These are phyloP conservation scores for Viridothelium virens DNA, from an alignment of 495 filamentous ascomycete species.

Conservation along the genomic window DNA sequence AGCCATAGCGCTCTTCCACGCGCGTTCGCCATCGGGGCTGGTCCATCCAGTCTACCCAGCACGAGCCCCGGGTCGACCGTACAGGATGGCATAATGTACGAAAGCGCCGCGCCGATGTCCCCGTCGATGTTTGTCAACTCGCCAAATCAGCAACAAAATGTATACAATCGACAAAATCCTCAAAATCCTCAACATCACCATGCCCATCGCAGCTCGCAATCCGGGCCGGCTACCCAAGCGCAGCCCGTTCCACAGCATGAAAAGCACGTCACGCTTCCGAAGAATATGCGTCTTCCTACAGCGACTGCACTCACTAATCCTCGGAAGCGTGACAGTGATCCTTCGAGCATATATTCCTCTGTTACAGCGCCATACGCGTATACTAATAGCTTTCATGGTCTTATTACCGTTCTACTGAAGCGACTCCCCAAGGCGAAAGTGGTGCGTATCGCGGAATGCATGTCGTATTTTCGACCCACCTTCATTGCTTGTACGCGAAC, in stretches of 20 bases:
- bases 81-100: constrained; percentile 24
- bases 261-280: constrained; percentile 16
- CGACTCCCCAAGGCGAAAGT: constrained; percentile 65
- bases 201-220: constrained; percentile 12
- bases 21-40: constrained; percentile 66
- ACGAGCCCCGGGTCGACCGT: constrained; percentile 40
- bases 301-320: constrained; percentile 41
- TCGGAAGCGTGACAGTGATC: constrained; percentile 57
- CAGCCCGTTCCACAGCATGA: constrained; percentile 31
- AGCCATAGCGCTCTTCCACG: constrained; percentile 44
- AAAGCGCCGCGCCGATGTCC: constrained; percentile 28
- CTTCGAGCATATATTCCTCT: constrained; percentile 76
- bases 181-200: constrained; percentile 26
- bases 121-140: constrained; percentile 27
- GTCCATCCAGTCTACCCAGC: constrained; percentile 54
- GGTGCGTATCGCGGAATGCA: constrained; percentile 71
- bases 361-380: constrained; percentile 89
- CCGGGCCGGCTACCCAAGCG: constrained; percentile 9
- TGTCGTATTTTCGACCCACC: constrained; percentile 82
- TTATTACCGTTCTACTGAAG: constrained; percentile 71
- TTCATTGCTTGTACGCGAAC: constrained; percentile 84
- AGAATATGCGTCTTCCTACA: constrained; percentile 18
- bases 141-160: constrained; percentile 24
- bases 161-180: constrained; percentile 25
- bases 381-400: constrained; percentile 77